phyloP scores from a whole-genome alignment of 164 flowering plant species.

The Warburgia ugandensis region DNA sequence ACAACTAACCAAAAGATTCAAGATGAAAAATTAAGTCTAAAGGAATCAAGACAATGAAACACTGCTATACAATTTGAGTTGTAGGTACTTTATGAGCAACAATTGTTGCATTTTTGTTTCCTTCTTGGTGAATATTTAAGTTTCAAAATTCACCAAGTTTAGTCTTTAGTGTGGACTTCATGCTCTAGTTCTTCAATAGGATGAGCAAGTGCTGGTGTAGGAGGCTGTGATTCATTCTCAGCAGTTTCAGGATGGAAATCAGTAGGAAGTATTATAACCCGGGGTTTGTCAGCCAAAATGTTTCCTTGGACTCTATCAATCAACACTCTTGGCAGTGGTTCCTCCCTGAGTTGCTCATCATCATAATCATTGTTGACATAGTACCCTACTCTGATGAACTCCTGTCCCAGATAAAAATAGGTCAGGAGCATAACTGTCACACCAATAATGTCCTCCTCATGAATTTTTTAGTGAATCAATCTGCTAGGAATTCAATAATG shows the following conservation, averaged over 20 bases:
- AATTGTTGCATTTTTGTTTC: too few relatives aligned
- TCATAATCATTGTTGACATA: slow-evolving; percentile 97
- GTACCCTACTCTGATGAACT: slow-evolving; percentile 90
- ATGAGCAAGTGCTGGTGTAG: slow-evolving; percentile 23
- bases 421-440: slow-evolving; percentile 93
- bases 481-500: too few relatives aligned
- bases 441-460: slow-evolving; percentile 93
- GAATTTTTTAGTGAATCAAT: slow-evolving; percentile 82
- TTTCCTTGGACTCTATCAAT: slow-evolving; percentile 82
- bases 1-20: too few relatives aligned
- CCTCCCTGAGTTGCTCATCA: slow-evolving; percentile 86
- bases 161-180: too few relatives aligned
- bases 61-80: too few relatives aligned
- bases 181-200: slow-evolving; percentile 10
- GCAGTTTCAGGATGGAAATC: slow-evolving; percentile 80
- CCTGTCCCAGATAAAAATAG: slow-evolving; percentile 91
- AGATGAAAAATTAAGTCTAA: too few relatives aligned
- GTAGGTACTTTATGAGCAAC: too few relatives aligned
- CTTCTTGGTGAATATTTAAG: too few relatives aligned
- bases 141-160: too few relatives aligned
- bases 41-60: too few relatives aligned
- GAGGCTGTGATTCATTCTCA: slow-evolving; percentile 35
- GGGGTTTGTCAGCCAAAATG: slow-evolving; percentile 85
- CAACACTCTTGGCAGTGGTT: slow-evolving; percentile 86
- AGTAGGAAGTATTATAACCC: slow-evolving; percentile 93